Percentiles rank a stretch among this genome's conserved stretches.
phyloP scores from a whole-genome alignment of 352 stramenopile genomes.

The Aphanomyces stellatus region DNA sequence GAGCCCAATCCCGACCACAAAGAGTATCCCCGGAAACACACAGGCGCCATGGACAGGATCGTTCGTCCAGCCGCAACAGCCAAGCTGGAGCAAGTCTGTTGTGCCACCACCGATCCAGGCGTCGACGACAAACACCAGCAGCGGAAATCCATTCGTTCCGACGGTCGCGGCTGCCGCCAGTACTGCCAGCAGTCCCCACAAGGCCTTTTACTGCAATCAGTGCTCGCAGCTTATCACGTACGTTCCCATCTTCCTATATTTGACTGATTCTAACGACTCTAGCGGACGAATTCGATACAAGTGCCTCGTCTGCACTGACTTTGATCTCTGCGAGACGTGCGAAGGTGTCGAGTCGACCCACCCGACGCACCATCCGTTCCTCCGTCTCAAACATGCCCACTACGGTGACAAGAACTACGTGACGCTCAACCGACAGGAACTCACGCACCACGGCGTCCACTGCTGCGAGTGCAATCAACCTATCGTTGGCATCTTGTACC shows the following conservation, averaged over 20 bases:
- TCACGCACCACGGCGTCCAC: background rate
- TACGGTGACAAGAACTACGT: slow-evolving; percentile 9
- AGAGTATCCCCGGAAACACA: no score
- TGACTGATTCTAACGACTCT: background rate
- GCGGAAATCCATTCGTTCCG: no score
- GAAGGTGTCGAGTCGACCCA: background rate
- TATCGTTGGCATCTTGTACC: slow-evolving; percentile 19
- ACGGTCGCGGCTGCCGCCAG: no score
- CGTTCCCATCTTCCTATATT: no score
- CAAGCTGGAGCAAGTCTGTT: no score
- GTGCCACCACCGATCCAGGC: no score
- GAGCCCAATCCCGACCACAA: no score
- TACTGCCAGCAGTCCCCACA: no score
- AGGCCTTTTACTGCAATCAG: background rate
- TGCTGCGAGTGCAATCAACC: background rate
- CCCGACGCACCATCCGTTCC: slow-evolving; percentile 1
- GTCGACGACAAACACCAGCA: no score
- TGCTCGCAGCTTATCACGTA: background rate
- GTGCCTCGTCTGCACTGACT: slow-evolving; percentile 4
- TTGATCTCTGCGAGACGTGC: slow-evolving; percentile 1
- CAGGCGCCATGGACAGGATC: no score
- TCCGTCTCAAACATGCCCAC: background rate
- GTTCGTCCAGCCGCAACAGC: no score
- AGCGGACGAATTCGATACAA: background rate
- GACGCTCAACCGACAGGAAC: background rate